phyloP scores from a whole-genome alignment of 2,329 filamentous ascomycete species.

The Fusarium sp. region DNA sequence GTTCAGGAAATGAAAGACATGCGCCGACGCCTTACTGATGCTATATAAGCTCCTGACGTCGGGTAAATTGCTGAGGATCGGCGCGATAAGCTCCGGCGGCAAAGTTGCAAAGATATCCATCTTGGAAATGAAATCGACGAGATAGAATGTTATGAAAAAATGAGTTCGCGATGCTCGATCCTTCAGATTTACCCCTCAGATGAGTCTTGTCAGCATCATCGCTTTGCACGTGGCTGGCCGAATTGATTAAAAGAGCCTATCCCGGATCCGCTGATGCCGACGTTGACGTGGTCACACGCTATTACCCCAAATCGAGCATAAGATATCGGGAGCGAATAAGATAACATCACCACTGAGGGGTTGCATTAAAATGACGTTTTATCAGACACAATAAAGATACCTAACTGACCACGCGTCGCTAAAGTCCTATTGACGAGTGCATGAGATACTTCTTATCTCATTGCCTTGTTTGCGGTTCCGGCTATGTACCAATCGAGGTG shows the following conservation, averaged over 20 bases:
- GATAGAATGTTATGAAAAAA: background rate
- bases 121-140: background rate
- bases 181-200: slow-evolving; percentile 14
- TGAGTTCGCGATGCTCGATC: background rate
- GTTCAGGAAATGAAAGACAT: slow-evolving; percentile 20
- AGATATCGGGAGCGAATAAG: slow-evolving; percentile 11
- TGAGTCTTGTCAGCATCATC: slow-evolving; percentile 10
- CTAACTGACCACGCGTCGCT: background rate
- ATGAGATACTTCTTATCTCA: background rate
- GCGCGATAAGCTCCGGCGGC: slow-evolving; percentile 20
- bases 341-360: slow-evolving; percentile 21
- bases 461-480: too few relatives aligned
- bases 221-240: slow-evolving; percentile 17
- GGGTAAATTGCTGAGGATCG: slow-evolving; percentile 11
- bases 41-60: slow-evolving; percentile 20
- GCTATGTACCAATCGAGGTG: too few relatives aligned
- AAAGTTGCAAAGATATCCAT: slow-evolving; percentile 28
- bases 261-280: background rate
- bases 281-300: background rate
- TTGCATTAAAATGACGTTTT: slow-evolving; percentile 6
- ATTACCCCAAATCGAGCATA: background rate
- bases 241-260: background rate
- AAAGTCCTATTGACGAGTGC: background rate
- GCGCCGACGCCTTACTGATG: slow-evolving; percentile 1
- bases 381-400: background rate